Evolutionary conservation across 495 filamentous ascomycete species (phyloP).

Genomic region (Podospora bellae-mahoneyi): DNA sequence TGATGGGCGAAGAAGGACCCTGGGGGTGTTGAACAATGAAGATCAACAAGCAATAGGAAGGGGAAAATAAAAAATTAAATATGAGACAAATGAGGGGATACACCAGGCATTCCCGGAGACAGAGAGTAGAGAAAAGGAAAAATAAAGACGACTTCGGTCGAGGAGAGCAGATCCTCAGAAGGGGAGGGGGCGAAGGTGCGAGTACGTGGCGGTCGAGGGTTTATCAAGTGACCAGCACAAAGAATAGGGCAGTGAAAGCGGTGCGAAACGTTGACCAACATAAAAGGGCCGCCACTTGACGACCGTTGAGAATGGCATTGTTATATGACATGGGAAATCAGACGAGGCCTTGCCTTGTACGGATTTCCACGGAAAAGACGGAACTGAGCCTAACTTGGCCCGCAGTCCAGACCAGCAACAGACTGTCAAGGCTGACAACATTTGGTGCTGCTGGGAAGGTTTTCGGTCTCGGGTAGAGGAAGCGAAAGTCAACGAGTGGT

Average conservation of each 20-base stretch:
- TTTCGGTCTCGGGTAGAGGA: conserved; percentile 17
- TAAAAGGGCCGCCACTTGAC: conserved; percentile 1
- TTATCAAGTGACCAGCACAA: not conserved
- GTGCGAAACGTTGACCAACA: not conserved
- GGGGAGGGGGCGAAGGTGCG: not conserved
- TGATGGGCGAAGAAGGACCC: not conserved
- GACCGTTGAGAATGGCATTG: not conserved
- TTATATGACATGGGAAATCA: not conserved
- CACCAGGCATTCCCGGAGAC: conserved; percentile 19
- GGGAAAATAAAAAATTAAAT: not conserved
- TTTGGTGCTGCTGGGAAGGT: conserved; percentile 6
- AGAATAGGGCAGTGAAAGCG: conserved; percentile 3
- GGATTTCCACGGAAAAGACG: not conserved
- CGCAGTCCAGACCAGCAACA: conserved; percentile 5
- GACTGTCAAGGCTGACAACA: not conserved
- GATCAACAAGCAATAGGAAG: conserved; percentile 8
- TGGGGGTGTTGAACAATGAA: not conserved
- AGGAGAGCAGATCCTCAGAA: conserved; percentile 1
- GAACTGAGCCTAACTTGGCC: conserved; percentile 7
- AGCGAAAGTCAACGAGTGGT: conserved; percentile 22
- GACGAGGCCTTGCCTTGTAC: not conserved
- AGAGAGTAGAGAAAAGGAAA: conserved; percentile 4
- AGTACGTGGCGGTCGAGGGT: not conserved
- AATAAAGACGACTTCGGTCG: not conserved
- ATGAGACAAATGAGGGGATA: conserved; percentile 4